Evolutionary conservation across 1,284 basidiomycete species (phyloP), one percentile per base, ranked within the genome.

Genomic region (Microbotryum saponariae): DNA sequence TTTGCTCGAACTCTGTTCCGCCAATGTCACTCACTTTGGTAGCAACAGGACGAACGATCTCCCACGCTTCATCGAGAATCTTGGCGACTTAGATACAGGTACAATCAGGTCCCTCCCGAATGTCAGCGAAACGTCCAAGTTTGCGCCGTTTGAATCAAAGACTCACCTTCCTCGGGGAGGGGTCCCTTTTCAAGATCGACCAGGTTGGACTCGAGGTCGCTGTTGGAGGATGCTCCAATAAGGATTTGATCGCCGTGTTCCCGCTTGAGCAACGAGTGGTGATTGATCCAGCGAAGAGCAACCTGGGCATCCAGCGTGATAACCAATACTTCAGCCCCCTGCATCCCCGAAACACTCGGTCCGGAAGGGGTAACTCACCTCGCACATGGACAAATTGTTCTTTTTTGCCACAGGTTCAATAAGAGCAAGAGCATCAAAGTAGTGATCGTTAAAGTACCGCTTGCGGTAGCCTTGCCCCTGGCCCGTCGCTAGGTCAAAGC

Each of bases 231-330:
- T 10, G 81, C 81, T 18, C 81, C 81, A 59, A 83, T 82, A 25
- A 83, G 73, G 37, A 83, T 73, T 48, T 80, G 73, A 59, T 80
- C 74, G 6, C 80, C 79, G 49, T 76, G 66, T 67, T 82, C 71
- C 0, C 78, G 73, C 23, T 73, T 75, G 52, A 82, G 72, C 16
- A 71, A 70, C 12, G 79, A 81, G 69, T 83, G 82, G 64, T 82
- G 79, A 20, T 78, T 78, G 53, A 82, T 71, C 82, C 82, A 82
- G 47, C 81, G 78, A 23, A 83, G 74, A 1, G 81, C 81, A 46
- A 61, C 50, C 61, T 63, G 31, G 21, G 18, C 23, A 16, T 21
- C 14, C 21, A 44, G 25, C 37, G 12, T 31, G 37, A 10, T 2
- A 44, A 4, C 37, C 2, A 42, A 5, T 12, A 18, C 16, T 42